Base-by-base conservation (phyloP, 2,329 filamentous ascomycete genomes). In the Endothia cerciana region DNA sequence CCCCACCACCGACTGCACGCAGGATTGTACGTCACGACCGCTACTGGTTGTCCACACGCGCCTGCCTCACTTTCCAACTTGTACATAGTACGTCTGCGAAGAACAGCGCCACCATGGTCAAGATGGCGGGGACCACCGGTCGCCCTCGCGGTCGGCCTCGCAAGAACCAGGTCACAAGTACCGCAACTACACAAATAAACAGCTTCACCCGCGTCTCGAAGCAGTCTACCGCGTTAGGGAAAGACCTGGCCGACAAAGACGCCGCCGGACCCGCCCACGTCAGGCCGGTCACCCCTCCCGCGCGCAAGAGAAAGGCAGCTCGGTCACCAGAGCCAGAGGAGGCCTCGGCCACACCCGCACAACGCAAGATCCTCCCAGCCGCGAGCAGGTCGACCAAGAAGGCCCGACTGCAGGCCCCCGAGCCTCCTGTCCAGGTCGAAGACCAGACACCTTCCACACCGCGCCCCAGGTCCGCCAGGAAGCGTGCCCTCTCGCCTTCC, bases 181-280 rank as follows among this genome's bases (percentile, higher is more conserved):
- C 60, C 10, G 49, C 61, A 40, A 43, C 59, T 60, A 49, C 75
- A 10, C 72, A 47, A 69, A 83, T 85, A 63, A 76, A 73, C 74
- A 77, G 70, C 71, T 85, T 84, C 71, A 71, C 79, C 56, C 82
- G 82, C 62, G 74, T 85, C 58, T 83, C 82, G 41, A 86, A 85
- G 74, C 71, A 72, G 28, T 70, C 74, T 25, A 64, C 68, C 22
- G 19, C 38, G 8, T 64, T 69, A 13, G 70, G 69, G 61, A 76
- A 75, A 57, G 69, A 73, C 40, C 28, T 65, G 40, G 67, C 71
- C 36, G 68, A 73, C 58, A 72, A 74, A 59, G 68, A 70, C n/a
- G 70, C 76, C 10, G 53, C 72, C 41, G 80, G 70, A 30, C 40
- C 63, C 30, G 47, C 60, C 22, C 63, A 63, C 22, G 49, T 62